Conservation (phyloP, 1,139 yeast species). For the Pneumocystis carinii region DNA sequence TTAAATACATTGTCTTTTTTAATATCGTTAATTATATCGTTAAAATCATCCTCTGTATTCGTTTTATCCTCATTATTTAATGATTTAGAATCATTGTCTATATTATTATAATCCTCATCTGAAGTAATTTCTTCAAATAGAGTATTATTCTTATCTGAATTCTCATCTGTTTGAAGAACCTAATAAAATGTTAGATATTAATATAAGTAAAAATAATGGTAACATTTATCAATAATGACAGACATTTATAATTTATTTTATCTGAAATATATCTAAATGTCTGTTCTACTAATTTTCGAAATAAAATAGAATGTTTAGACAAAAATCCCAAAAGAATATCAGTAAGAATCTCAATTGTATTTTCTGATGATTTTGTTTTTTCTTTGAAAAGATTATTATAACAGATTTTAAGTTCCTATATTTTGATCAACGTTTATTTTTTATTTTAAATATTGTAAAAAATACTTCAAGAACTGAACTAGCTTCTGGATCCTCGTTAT, state of each 20-base stretch:
- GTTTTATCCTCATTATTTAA: constrained; percentile 2
- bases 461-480: constrained; percentile 49
- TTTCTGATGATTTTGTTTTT: constrained; percentile 20
- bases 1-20: constrained; percentile 28
- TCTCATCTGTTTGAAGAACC: constrained; percentile 60
- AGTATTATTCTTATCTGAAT: constrained; percentile 53
- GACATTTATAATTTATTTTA: constrained; percentile 54
- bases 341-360: constrained; percentile 33
- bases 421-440: not conserved
- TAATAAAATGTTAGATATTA: constrained; percentile 43
- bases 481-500: constrained; percentile 60
- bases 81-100: constrained; percentile 18
- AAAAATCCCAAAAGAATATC: constrained; percentile 67
- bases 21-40: constrained; percentile 20
- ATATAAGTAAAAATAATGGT: constrained; percentile 35
- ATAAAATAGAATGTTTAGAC: constrained; percentile 53
- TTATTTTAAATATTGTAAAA: not conserved
- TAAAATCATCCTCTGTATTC: constrained; percentile 8
- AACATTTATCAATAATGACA: constrained; percentile 28
- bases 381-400: constrained; percentile 23
- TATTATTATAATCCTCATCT: constrained; percentile 21
- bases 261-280: constrained; percentile 44
- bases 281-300: constrained; percentile 54
- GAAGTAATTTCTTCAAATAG: constrained; percentile 32
- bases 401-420: constrained; percentile 17